These are phyloP conservation scores for Hyaloperonospora brassicae DNA, from an alignment of 352 stramenopile species.

Conservation along the genomic window DNA sequence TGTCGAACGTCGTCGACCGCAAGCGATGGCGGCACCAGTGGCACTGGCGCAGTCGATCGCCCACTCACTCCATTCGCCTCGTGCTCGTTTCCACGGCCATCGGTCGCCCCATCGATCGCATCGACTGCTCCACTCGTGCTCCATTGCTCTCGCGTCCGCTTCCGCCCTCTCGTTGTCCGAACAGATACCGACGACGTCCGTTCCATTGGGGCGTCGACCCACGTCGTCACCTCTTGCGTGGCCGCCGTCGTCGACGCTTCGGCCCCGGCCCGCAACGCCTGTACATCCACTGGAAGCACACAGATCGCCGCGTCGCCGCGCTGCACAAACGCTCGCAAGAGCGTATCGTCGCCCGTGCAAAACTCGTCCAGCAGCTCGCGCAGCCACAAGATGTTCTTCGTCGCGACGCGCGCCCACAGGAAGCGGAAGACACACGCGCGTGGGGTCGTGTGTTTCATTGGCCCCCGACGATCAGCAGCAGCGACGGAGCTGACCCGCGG, in stretches of 20 bases:
- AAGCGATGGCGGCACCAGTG: background rate
- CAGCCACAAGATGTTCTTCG: slow-evolving; percentile 35
- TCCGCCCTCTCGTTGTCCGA: slow-evolving; percentile 4
- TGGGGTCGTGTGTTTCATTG: too few species aligned
- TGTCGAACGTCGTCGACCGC: background rate
- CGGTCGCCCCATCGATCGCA: background rate
- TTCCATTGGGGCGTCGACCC: too few species aligned
- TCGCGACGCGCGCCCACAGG: slow-evolving; percentile 23
- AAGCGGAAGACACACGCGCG: slow-evolving; percentile 16
- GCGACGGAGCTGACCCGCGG: background rate
- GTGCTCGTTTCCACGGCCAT: background rate
- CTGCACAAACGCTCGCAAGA: slow-evolving; percentile 20
- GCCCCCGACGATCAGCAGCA: background rate
- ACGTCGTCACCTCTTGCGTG: background rate
- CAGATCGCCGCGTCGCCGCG: slow-evolving; percentile 17
- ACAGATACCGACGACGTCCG: background rate
- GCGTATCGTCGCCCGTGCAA: slow-evolving; percentile 14
- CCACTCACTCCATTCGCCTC: background rate
- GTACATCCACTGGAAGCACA: slow-evolving; percentile 26
- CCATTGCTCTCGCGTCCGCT: background rate
- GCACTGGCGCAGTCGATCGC: background rate
- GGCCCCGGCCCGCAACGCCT: slow-evolving; percentile 1
- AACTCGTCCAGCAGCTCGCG: slow-evolving; percentile 29
- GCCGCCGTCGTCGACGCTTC: too few species aligned
- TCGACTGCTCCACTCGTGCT: background rate